Conservation (phyloP, 257 asterid genomes). For the Solanum corneliomulleri region DNA sequence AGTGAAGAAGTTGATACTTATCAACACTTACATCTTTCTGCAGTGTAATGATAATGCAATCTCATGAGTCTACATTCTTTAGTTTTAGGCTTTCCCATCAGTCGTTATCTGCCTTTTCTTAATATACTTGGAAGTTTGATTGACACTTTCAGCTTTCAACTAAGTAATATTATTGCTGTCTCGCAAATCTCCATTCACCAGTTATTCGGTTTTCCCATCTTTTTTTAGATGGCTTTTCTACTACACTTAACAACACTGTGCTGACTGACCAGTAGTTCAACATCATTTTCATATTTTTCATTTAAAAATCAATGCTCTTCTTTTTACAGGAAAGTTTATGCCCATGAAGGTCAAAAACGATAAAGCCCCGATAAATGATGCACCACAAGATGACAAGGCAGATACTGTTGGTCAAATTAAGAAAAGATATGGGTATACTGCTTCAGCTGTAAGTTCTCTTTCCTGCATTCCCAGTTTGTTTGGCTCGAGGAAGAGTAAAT, state of each 20-base stretch:
- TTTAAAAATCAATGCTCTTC: background rate
- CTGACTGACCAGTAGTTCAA: background rate
- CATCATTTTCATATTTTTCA: background rate
- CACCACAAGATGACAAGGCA: constrained; percentile 42
- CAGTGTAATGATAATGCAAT: background rate
- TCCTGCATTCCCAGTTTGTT: background rate
- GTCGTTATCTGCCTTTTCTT: background rate
- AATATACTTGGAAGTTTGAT: background rate
- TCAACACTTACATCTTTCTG: background rate
- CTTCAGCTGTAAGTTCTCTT: constrained; percentile 42
- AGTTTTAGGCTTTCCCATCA: background rate
- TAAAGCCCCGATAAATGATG: constrained; percentile 34
- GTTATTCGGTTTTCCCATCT: background rate
- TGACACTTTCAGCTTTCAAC: background rate
- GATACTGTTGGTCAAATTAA: constrained; percentile 73
- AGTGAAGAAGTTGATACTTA: background rate
- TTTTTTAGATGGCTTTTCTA: background rate
- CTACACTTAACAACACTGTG: background rate
- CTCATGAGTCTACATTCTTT: background rate
- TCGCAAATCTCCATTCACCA: background rate
- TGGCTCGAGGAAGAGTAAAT: background rate
- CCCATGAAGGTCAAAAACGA: constrained; percentile 44
- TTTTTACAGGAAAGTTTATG: constrained; percentile 50
- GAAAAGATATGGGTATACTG: constrained; percentile 75
- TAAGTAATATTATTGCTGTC: background rate